A percentile compares a stretch with the other conserved stretches of the same genome.
These are phyloP conservation scores for Cercospora zeina DNA, from an alignment of 2,329 filamentous ascomycete genomes.

Conservation along the genomic window DNA sequence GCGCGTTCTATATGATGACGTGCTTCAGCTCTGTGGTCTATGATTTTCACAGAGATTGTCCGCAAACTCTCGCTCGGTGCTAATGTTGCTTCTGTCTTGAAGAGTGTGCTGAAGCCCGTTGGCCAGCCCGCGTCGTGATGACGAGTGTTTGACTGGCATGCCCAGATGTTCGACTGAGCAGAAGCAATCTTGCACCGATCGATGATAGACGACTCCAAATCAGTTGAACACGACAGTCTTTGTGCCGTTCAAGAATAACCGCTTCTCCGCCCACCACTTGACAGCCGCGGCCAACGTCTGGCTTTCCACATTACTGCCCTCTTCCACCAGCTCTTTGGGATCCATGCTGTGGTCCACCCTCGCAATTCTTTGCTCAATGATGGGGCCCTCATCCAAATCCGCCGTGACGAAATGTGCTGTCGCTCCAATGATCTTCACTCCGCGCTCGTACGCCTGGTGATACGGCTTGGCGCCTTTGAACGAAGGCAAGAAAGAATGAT, in stretches of 20 bases:
- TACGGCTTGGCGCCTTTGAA: slow-evolving; percentile 90
- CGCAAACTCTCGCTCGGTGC: background rate
- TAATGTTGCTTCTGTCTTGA: background rate
- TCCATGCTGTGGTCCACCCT: slow-evolving; percentile 75
- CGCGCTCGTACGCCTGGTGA: slow-evolving; percentile 81
- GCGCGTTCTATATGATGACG: slow-evolving; percentile 3
- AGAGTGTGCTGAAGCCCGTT: background rate
- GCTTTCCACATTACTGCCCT: slow-evolving; percentile 81
- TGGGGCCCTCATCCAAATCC: slow-evolving; percentile 81
- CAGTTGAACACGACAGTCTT: slow-evolving; percentile 77
- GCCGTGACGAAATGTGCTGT: slow-evolving; percentile 85
- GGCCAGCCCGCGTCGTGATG: background rate
- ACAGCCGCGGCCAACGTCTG: slow-evolving; percentile 79
- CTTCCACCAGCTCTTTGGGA: slow-evolving; percentile 73
- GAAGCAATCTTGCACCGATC: background rate
- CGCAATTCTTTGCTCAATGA: slow-evolving; percentile 80
- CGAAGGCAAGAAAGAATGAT: slow-evolving; percentile 80
- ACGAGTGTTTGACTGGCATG: too few species aligned
- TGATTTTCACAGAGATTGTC: background rate
- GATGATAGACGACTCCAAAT: background rate
- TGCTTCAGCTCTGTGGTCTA: slow-evolving; percentile 1
- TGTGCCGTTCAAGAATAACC: slow-evolving; percentile 73
- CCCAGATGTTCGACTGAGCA: background rate
- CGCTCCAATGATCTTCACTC: slow-evolving; percentile 85
- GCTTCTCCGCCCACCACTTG: slow-evolving; percentile 78